These are phyloP conservation scores for Fusarium keratoplasticum DNA, from an alignment of 2,329 filamentous ascomycete species.

Conservation along the genomic window DNA sequence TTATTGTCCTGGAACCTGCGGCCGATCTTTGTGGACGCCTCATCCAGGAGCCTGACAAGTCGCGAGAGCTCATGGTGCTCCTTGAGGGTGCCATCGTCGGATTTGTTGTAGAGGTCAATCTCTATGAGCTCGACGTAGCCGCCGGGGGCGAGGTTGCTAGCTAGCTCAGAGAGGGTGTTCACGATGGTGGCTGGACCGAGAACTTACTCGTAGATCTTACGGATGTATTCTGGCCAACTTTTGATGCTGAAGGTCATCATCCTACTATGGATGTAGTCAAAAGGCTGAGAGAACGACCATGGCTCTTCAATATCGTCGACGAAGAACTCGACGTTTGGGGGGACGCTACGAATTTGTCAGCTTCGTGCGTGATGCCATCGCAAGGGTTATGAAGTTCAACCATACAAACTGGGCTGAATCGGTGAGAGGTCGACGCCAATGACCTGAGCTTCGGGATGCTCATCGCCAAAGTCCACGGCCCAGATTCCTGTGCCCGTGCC, in stretches of 20 bases:
- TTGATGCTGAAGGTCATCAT: constrained; percentile 37
- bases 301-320: constrained; percentile 36
- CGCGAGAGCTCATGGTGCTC: constrained; percentile 16
- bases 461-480: constrained; percentile 33
- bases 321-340: constrained; percentile 34
- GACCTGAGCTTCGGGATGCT: constrained; percentile 21
- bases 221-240: constrained; percentile 18
- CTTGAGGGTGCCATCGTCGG: constrained; percentile 18
- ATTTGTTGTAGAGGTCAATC: constrained; percentile 24
- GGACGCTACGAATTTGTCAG: constrained; percentile 15
- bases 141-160: constrained; percentile 25
- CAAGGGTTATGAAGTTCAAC: background rate
- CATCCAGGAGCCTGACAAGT: constrained; percentile 6
- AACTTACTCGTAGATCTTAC: constrained; percentile 25
- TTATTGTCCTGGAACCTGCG: constrained; percentile 30
- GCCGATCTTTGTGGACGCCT: constrained; percentile 25
- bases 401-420: constrained; percentile 33
- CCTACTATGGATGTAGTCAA: constrained; percentile 38
- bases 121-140: constrained; percentile 32
- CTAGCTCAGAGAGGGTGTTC: background rate
- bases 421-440: constrained; percentile 32
- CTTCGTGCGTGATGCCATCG: background rate
- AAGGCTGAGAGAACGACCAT: constrained; percentile 27
- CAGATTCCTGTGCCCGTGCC: constrained; percentile 38
- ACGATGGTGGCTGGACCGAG: rapidly evolving